Evolutionary conservation across 169 alveolate genomes (phyloP).

Genomic region (Plasmodium reichenowi): DNA sequence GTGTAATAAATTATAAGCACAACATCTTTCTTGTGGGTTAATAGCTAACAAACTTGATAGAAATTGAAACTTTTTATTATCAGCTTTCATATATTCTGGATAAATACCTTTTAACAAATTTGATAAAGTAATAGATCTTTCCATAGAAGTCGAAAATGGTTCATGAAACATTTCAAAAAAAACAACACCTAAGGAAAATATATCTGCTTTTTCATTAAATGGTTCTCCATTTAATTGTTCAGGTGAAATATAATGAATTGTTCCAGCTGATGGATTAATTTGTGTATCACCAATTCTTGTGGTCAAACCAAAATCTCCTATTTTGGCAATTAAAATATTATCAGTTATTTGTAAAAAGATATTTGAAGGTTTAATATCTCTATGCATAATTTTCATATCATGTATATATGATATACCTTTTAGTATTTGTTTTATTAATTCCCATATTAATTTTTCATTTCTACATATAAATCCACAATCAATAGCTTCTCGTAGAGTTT

Average conservation of each 20-base stretch:
- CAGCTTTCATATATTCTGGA: constrained; percentile 81
- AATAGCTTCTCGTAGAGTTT: constrained; percentile 84
- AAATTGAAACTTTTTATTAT: constrained; percentile 77
- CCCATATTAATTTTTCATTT: constrained; percentile 83
- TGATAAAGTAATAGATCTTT: constrained; percentile 83
- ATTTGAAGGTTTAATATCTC: constrained; percentile 90
- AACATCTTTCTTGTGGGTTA: constrained; percentile 83
- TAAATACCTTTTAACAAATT: constrained; percentile 82
- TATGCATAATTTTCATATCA: constrained; percentile 89
- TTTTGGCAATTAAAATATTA: constrained; percentile 80
- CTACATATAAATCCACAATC: constrained; percentile 80
- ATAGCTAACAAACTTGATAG: constrained; percentile 81
- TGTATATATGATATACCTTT: constrained; percentile 89
- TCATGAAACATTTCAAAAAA: constrained; percentile 89
- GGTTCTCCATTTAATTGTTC: constrained; percentile 87
- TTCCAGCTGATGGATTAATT: constrained; percentile 84
- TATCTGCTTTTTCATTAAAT: constrained; percentile 88
- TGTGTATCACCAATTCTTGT: constrained; percentile 80
- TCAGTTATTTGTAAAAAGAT: constrained; percentile 86
- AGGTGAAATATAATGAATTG: constrained; percentile 89
- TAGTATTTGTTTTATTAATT: constrained; percentile 85
- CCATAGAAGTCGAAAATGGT: constrained; percentile 89
- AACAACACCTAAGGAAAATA: constrained; percentile 89
- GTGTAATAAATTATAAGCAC: constrained; percentile 82
- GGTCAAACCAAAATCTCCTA: constrained; percentile 90